These are phyloP conservation scores for Viridothelium virens DNA, from an alignment of 495 filamentous ascomycete species.

Conservation along the genomic window DNA sequence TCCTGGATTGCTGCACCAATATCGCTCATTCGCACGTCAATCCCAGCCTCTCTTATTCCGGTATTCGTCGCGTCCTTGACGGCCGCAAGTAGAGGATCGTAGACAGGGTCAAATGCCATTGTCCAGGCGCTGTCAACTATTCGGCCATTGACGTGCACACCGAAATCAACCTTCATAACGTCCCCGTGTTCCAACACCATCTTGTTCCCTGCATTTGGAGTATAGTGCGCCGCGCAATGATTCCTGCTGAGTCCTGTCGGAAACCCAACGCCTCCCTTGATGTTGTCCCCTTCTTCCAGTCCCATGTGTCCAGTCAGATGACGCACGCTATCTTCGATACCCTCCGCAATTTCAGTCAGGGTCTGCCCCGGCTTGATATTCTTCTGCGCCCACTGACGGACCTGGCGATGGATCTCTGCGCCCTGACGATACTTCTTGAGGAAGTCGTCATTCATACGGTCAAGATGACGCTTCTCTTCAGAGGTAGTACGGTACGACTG, in stretches of 20 bases:
- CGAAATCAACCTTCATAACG: slow-evolving; percentile 64
- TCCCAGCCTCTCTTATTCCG: slow-evolving; percentile 52
- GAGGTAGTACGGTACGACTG: slow-evolving; percentile 51
- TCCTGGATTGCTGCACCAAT: slow-evolving; percentile 58
- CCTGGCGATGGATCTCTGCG: slow-evolving; percentile 55
- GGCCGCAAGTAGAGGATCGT: slow-evolving; percentile 53
- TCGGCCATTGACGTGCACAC: slow-evolving; percentile 56
- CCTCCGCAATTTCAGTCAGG: slow-evolving; percentile 52
- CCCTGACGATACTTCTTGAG: slow-evolving; percentile 54
- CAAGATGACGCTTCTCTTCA: slow-evolving; percentile 51
- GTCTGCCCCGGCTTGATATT: slow-evolving; percentile 50
- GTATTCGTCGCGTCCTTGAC: slow-evolving; percentile 59
- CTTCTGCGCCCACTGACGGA: slow-evolving; percentile 50
- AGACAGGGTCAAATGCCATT: slow-evolving; percentile 52
- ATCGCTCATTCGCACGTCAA: slow-evolving; percentile 54
- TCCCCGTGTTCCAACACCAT: slow-evolving; percentile 48
- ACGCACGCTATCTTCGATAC: slow-evolving; percentile 55
- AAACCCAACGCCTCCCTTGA: slow-evolving; percentile 55
- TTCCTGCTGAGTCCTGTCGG: slow-evolving; percentile 55
- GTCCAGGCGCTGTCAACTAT: slow-evolving; percentile 62
- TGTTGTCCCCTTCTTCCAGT: slow-evolving; percentile 49
- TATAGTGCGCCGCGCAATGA: slow-evolving; percentile 55
- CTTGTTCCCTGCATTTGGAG: slow-evolving; percentile 56
- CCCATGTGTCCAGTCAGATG: slow-evolving; percentile 50
- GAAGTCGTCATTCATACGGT: slow-evolving; percentile 48